Evolutionary conservation across 1,139 yeast genomes (phyloP).

Genomic region (Komagataea norvegica): DNA sequence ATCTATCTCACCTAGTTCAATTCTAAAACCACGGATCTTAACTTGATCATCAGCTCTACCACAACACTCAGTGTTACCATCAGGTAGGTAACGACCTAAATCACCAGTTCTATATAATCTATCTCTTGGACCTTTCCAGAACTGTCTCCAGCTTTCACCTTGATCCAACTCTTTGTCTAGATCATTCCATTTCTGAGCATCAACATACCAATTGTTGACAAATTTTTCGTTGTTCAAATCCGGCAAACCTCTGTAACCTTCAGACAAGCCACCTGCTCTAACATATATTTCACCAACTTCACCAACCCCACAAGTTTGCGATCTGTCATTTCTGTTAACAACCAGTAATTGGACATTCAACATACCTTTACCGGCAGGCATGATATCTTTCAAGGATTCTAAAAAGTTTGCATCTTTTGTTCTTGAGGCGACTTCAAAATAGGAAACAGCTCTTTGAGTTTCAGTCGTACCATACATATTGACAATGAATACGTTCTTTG

Average conservation of each 20-base stretch:
- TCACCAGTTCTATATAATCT: constrained; percentile 96
- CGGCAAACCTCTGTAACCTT: constrained; percentile 89
- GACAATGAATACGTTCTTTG: constrained; percentile 83
- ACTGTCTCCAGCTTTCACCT: constrained; percentile 66
- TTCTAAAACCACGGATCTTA: constrained; percentile 96
- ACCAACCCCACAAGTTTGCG: constrained; percentile 95
- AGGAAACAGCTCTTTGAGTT: constrained; percentile 96
- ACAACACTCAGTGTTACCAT: constrained; percentile 95
- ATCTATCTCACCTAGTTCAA: constrained; percentile 96
- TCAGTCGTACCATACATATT: constrained; percentile 99
- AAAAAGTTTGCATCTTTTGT: constrained; percentile 66
- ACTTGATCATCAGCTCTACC: constrained; percentile 99
- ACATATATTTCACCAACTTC: constrained; percentile 98
- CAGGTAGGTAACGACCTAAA: constrained; percentile 92
- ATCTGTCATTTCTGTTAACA: constrained; percentile 82
- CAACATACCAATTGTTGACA: constrained; percentile 84
- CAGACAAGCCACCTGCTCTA: constrained; percentile 97
- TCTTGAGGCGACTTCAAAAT: constrained; percentile 79
- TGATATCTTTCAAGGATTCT: constrained; percentile 83
- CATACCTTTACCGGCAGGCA: constrained; percentile 99
- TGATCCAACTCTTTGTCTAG: constrained; percentile 39
- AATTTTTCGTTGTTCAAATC: constrained; percentile 85
- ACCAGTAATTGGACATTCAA: constrained; percentile 87
- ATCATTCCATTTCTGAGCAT: constrained; percentile 51
- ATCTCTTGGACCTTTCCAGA: constrained; percentile 93